Conservation (phyloP, 2,329 filamentous ascomycete species). For the Alternaria novae-zelandiae region DNA sequence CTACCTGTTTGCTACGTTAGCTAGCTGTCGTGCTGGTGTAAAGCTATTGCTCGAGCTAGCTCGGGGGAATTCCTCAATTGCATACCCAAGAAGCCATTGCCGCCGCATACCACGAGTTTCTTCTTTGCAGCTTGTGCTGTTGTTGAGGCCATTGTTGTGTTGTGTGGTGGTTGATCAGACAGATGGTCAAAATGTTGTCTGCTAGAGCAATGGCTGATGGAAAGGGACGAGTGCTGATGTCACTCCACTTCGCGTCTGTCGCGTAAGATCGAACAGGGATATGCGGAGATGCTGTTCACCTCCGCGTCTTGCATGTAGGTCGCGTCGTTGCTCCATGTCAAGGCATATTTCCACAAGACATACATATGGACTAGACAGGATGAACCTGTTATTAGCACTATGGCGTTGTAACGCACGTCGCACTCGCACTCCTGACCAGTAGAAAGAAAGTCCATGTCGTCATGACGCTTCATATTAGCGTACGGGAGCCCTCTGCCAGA, state of each 20-base stretch:
- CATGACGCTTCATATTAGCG: background rate
- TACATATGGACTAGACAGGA: background rate
- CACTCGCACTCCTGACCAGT: background rate
- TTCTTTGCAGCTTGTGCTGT: conserved; percentile 67
- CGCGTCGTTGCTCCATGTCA: background rate
- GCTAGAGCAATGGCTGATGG: background rate
- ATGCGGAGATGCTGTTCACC: conserved; percentile 13
- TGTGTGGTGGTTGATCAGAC: conserved; percentile 2
- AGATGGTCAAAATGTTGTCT: background rate
- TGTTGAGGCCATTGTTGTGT: conserved; percentile 58
- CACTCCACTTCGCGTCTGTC: conserved; percentile 30
- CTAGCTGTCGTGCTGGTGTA: background rate
- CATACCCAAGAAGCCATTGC: conserved; percentile 85
- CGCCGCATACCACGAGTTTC: conserved; percentile 87
- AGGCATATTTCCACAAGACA: background rate
- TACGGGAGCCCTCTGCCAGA: background rate
- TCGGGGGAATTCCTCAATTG: conserved; percentile 26
- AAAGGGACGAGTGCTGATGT: conserved; percentile 42
- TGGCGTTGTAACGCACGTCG: background rate
- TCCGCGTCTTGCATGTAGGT: conserved; percentile 6
- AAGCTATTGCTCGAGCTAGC: background rate
- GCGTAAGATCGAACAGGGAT: conserved; percentile 35
- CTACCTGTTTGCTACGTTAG: conserved; percentile 55
- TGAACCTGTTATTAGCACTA: background rate
- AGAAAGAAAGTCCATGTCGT: conserved; percentile 1